Conservation (phyloP, 2,329 filamentous ascomycete species). For the Cryphonectria carpinicola region DNA sequence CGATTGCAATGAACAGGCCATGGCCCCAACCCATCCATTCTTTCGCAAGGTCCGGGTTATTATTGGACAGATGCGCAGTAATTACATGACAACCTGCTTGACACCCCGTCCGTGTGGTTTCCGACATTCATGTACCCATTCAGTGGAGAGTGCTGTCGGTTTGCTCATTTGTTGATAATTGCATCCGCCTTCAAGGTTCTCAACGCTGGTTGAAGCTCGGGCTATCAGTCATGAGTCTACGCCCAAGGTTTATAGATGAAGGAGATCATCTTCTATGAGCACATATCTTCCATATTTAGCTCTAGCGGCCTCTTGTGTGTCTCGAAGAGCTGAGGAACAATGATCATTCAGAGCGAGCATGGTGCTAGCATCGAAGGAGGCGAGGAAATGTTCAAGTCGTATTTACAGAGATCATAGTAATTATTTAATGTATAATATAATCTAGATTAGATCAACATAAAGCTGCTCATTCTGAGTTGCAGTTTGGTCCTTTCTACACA, state of each 20-base stretch:
- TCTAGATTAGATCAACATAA: neutral
- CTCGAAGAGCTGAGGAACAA: neutral
- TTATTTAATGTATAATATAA: neutral
- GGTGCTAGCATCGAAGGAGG: neutral
- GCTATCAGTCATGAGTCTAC: neutral
- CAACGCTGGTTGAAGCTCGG: neutral
- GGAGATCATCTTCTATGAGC: conserved; percentile 7
- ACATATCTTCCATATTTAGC: neutral
- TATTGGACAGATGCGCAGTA: neutral
- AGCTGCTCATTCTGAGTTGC: neutral
- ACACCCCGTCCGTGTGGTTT: neutral
- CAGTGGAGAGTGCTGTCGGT: neutral
- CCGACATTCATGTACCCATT: fast-evolving
- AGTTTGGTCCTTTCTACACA: neutral
- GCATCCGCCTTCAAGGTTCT: neutral
- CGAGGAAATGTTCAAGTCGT: neutral
- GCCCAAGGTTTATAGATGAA: neutral
- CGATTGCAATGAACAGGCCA: neutral
- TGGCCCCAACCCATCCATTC: neutral
- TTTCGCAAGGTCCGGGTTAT: neutral
- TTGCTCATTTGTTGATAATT: neutral
- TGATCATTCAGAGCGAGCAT: neutral
- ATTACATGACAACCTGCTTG: neutral
- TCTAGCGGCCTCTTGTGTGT: conserved; percentile 10
- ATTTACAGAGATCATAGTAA: neutral